These are phyloP conservation scores for Lolium multiflorum DNA, from an alignment of 176 grass and related monocot genomes.

Conservation along the genomic window DNA sequence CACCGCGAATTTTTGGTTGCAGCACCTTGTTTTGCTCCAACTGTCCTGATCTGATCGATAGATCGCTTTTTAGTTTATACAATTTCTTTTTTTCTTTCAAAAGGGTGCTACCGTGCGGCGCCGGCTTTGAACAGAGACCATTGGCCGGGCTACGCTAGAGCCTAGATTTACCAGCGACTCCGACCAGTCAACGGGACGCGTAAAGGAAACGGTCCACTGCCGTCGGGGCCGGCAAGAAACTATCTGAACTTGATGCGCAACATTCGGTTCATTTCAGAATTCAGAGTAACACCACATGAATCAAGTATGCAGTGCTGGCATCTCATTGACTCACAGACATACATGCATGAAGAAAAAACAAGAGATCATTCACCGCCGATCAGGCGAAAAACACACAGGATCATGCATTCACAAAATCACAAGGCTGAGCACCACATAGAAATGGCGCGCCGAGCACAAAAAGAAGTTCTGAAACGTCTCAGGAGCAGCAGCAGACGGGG, in stretches of 20 bases:
- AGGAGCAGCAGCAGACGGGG: constrained; percentile 61
- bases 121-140: constrained; percentile 50
- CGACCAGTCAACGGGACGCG: background rate
- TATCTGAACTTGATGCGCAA: background rate
- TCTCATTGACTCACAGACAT: background rate
- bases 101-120: constrained; percentile 34
- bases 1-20: background rate
- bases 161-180: too few relatives aligned
- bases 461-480: background rate
- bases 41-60: constrained; percentile 20
- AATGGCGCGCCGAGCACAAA: constrained; percentile 18
- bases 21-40: constrained; percentile 53
- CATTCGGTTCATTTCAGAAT: background rate
- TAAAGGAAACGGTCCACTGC: constrained; percentile 29
- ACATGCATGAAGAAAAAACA: background rate
- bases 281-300: background rate
- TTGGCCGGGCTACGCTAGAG: too few relatives aligned
- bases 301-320: background rate
- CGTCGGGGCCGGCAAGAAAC: constrained; percentile 20
- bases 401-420: constrained; percentile 53
- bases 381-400: background rate
- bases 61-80: background rate
- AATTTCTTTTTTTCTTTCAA: background rate
- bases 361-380: background rate
- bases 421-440: constrained; percentile 5